phyloP scores from a whole-genome alignment of 495 filamentous ascomycete species.

The Annulohypoxylon moriforme region DNA sequence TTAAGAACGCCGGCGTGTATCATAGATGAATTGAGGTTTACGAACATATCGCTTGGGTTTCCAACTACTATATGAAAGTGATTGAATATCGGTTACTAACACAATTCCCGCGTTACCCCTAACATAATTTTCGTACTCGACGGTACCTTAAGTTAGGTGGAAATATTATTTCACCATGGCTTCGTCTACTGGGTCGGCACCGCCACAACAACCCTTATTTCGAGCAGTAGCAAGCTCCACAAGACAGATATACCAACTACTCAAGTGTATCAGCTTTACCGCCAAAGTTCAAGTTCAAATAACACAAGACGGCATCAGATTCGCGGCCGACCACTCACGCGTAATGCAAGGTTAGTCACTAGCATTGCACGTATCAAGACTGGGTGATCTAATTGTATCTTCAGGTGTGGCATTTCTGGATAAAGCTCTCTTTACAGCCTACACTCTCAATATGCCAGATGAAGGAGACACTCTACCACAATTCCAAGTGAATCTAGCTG shows the following conservation, averaged over 20 bases:
- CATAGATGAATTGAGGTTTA: slow-evolving; percentile 53
- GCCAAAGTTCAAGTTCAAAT: slow-evolving; percentile 86
- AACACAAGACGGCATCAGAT: slow-evolving; percentile 81
- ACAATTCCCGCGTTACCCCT: neutral
- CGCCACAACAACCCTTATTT: slow-evolving; percentile 68
- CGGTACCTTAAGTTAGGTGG: neutral
- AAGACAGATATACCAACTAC: slow-evolving; percentile 86
- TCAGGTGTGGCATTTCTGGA: slow-evolving; percentile 83
- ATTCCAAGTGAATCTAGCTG: slow-evolving; percentile 87
- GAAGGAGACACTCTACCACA: slow-evolving; percentile 51
- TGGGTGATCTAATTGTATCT: slow-evolving; percentile 18
- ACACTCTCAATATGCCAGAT: slow-evolving; percentile 65
- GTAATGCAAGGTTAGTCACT: slow-evolving; percentile 79
- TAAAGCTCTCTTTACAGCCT: slow-evolving; percentile 86
- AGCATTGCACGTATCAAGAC: neutral
- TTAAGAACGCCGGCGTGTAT: slow-evolving; percentile 52
- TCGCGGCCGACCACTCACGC: slow-evolving; percentile 84
- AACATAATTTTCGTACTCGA: slow-evolving; percentile 1
- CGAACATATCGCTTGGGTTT: slow-evolving; percentile 18
- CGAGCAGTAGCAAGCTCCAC: slow-evolving; percentile 87
- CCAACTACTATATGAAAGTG: slow-evolving; percentile 32
- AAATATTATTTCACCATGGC: slow-evolving; percentile 23
- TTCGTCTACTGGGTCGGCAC: slow-evolving; percentile 14
- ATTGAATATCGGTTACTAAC: slow-evolving; percentile 9
- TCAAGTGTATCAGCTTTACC: slow-evolving; percentile 87